Base-by-base conservation (phyloP, 2,329 filamentous ascomycete species). In the Diaporthe sp. region DNA sequence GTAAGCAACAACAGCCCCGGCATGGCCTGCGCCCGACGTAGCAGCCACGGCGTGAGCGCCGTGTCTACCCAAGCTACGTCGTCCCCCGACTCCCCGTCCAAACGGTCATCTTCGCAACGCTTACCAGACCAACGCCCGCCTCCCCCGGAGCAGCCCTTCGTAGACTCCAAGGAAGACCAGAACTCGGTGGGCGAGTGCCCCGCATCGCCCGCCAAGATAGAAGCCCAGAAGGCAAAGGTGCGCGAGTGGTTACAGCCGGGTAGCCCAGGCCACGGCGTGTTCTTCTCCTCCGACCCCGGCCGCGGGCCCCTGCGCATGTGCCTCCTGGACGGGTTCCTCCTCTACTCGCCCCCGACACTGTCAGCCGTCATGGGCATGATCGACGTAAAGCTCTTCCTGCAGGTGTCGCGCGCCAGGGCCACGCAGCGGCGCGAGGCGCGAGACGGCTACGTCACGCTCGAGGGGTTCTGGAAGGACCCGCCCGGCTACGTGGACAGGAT, bases 401-500 rank as follows among this genome's bases (percentile, higher is more conserved):
- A 92, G 0, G 93, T 94, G 2, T 89, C 90, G 37, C 92, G 92
- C 74, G 85, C 85, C 17, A 89, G 84, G 53, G 92, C 92, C 4
- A 93, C 92, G 79, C 84, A 86, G 44, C 87, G 94, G 32, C 86
- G 94, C 39, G 91, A 93, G 80, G 91, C 91, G 0, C 86, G 94
- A 71, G 91, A 89, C 77, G 94, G 94, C 15, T 97, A 97, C 81
- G 93, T 95, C 39, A 96, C 94, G 4, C 83, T 93, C 7, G 92
- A 98, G 80, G 96, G 96, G 37, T 99, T 98, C 85, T 99, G 97
- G 97, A 89, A 92, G 73, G 97, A 99, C 82, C 97, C 97, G 0
- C 95, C 95, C 0, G 96, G 94, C 0, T 99, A 98, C 82, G 95
- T 98, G 50, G 96, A 98, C 81, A 90, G 94, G 81, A 90, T 99